Base-by-base conservation (phyloP, 306 rosid species). In the Alnus glutinosa region DNA sequence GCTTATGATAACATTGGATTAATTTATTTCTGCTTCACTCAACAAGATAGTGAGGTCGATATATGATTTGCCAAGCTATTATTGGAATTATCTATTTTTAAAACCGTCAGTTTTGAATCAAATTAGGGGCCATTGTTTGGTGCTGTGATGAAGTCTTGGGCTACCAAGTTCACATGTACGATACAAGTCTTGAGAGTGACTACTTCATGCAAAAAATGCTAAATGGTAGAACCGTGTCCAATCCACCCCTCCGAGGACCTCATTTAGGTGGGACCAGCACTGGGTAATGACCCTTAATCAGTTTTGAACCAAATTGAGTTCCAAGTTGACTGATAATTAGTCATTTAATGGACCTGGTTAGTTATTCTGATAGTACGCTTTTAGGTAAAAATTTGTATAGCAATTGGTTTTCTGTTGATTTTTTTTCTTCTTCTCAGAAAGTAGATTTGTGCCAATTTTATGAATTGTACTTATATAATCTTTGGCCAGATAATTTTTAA, bases 291-390 rank as follows among this genome's bases (percentile, higher is more conserved):
- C 62, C 15, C 3, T 34, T 64, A 12, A 16, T 37, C 6, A 64
- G 70, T 64, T 34, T 36, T 64, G 70, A 64, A 37, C 48, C 23
- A 64, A 36, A 64, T 36, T 2, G 70, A 64, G 70, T 55, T 55
- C 23, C 61, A 64, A 12, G 14, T 30, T 64, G 36, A 32, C 48
- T 14, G 4, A 36, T 64, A 15, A n/a, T 28, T 30, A 5, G 13
- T 10, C 7, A 62, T 5, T 12, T 13, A 16, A 64, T 64, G 70
- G 34, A 36, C 46, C 14, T 15, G 12, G 47, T 64, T 62, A 42
- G 46, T 5, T 5, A 42, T 42, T 42, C 7, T 42, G 46, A 42
- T 42, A 42, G 5, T 5, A 5, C 46, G 6, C 46, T 42, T 42
- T 42, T 42, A 4, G 46, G 7, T 42, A 42, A 4, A 42, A 42